Conservation (phyloP, 2,329 filamentous ascomycete genomes). For the Botrytis tulipae region DNA sequence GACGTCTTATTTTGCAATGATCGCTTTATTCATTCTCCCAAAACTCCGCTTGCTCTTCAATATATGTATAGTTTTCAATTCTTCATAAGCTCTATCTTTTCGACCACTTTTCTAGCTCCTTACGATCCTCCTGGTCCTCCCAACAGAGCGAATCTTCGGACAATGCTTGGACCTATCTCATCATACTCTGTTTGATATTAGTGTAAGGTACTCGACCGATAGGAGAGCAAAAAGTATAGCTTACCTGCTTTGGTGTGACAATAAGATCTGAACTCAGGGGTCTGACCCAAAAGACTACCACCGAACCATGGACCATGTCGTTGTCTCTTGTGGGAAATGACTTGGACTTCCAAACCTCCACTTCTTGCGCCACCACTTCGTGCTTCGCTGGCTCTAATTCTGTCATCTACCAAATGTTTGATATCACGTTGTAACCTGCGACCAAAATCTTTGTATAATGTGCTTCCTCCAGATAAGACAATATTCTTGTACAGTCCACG, state of each 20-base stretch:
- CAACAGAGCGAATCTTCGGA: constrained; percentile 88
- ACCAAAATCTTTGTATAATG: constrained; percentile 97
- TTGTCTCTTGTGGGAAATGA: constrained; percentile 96
- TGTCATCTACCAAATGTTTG: constrained; percentile 87
- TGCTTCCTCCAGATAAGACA: constrained; percentile 93
- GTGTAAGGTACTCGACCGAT: not conserved
- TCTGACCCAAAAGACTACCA: constrained; percentile 92
- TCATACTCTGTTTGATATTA: constrained; percentile 57
- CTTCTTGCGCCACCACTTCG: constrained; percentile 85
- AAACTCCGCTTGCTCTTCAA: constrained; percentile 18
- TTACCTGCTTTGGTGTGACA: constrained; percentile 81
- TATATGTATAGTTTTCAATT: constrained; percentile 15
- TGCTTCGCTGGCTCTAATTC: constrained; percentile 88
- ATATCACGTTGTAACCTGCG: constrained; percentile 95
- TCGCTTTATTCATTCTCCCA: constrained; percentile 11
- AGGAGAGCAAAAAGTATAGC: not conserved
- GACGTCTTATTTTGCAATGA: constrained; percentile 7
- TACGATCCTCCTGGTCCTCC: constrained; percentile 85
- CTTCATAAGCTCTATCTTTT: constrained; percentile 9
- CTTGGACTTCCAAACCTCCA: constrained; percentile 92
- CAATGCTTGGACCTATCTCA: constrained; percentile 94
- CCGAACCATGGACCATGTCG: constrained; percentile 98
- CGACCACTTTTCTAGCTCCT: not conserved
- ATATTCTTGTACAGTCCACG: constrained; percentile 99
- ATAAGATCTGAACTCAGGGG: constrained; percentile 96